phyloP scores from a whole-genome alignment of 805 yeast genomes.

The Candida incommunis region DNA sequence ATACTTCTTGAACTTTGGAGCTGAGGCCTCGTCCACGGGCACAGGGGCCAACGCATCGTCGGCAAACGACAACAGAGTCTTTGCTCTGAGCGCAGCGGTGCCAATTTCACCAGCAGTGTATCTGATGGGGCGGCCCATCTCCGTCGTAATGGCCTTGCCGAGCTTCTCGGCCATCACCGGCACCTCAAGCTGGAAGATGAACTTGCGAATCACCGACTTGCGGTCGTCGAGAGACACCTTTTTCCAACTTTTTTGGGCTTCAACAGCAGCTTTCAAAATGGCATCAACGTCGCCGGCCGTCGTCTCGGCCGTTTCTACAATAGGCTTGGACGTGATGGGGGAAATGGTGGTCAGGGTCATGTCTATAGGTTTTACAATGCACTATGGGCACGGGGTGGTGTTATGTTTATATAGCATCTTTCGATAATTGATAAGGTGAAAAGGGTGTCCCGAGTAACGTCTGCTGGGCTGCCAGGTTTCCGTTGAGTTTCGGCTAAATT shows the following conservation, averaged over 20 bases:
- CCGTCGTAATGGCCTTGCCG: conserved; percentile 18
- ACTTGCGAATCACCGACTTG: conserved; percentile 14
- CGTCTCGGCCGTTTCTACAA: conserved; percentile 15
- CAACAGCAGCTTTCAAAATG: conserved; percentile 11
- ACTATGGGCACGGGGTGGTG: too few species aligned
- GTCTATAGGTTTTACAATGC: too few species aligned
- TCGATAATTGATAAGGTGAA: too few species aligned
- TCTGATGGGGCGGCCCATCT: conserved; percentile 23
- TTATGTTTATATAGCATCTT: too few species aligned
- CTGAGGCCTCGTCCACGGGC: conserved; percentile 15
- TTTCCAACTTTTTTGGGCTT: conserved; percentile 15
- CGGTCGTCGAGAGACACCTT: conserved; percentile 12
- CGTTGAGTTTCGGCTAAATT: too few species aligned
- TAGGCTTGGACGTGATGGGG: conserved; percentile 16
- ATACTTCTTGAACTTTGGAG: conserved; percentile 17
- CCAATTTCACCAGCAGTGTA: conserved; percentile 19
- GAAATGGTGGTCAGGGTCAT: conserved; percentile 17
- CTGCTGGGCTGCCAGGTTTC: too few species aligned
- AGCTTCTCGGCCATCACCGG: conserved; percentile 12
- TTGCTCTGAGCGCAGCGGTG: conserved; percentile 19
- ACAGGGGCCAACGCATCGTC: conserved; percentile 19
- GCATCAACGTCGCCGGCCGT: conserved; percentile 11
- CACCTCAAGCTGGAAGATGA: conserved; percentile 13
- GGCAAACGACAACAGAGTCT: conserved; percentile 16
- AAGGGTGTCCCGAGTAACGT: too few species aligned